phyloP scores from a whole-genome alignment of 768 basidiomycete genomes.

The Boletus rufocinnamomeus region DNA sequence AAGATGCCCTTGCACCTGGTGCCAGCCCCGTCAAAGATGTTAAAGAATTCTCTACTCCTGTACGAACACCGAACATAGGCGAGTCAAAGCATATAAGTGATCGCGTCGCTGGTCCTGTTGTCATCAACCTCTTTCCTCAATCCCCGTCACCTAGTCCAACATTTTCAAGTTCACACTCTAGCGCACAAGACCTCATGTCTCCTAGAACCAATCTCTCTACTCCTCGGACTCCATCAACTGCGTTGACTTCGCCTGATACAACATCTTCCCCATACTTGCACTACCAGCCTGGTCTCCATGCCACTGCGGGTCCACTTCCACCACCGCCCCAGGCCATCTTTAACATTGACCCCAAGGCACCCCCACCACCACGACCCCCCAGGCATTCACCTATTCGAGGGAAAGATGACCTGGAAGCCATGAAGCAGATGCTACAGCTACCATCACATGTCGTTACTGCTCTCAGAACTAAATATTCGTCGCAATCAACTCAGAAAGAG shows the following conservation, averaged over 20 bases:
- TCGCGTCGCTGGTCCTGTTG: constrained; percentile 64
- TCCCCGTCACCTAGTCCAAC: constrained; percentile 32
- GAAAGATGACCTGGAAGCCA: constrained; percentile 53
- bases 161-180: constrained; percentile 29
- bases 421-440: constrained; percentile 61
- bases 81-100: constrained; percentile 58
- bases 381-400: constrained; percentile 56
- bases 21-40: constrained; percentile 33
- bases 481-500: constrained; percentile 22
- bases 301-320: constrained; percentile 73
- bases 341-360: constrained; percentile 46
- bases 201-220: constrained; percentile 26
- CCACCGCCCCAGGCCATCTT: constrained; percentile 64
- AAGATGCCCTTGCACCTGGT: constrained; percentile 37
- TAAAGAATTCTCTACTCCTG: constrained; percentile 27
- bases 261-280: constrained; percentile 47
- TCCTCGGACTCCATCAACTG: constrained; percentile 29
- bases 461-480: constrained; percentile 31
- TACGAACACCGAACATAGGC: constrained; percentile 64
- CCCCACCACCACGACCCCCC: constrained; percentile 62
- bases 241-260: constrained; percentile 32
- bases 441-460: constrained; percentile 54
- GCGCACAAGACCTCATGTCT: constrained; percentile 32
- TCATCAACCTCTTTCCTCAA: constrained; percentile 48
- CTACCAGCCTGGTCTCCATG: constrained; percentile 69